Base-by-base conservation (phyloP, 768 basidiomycete species). In the Collybia sordida region DNA sequence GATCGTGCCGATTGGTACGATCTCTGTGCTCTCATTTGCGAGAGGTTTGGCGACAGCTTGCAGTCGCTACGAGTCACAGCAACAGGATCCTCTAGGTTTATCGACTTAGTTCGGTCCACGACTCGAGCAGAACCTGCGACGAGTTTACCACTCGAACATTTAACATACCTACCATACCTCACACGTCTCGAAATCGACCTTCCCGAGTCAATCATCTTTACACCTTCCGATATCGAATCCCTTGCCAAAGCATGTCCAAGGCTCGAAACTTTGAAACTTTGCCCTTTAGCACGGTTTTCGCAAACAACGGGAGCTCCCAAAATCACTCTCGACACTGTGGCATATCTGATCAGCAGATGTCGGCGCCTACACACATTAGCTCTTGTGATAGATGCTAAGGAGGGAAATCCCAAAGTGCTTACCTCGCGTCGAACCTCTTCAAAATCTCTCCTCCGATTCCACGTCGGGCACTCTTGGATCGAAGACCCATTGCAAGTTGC, bases 61-160 rank as follows among this genome's bases (percentile, higher is more conserved):
- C 78, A 81, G 58, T 77, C 79, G 8, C 65, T 90, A 53, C 78
- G 78, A 48, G 75, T 90, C 54, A 69, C 75, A 19, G 85, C 88
- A 5, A 83, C 82, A 0, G 82, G 86, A 15, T 78, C 85, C 19
- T 82, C 82, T n/a, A 81, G 89, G 47, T 95, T 90, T 72, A 78
- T 80, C 3, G 90, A 94, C 54, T 79, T 95, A 40, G 81, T 88
- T 43, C 84, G 90, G 47, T 87, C 90, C 7, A 85, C 88, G 4
- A 75, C 83, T 24, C 76, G 85, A 53, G 81, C 75, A 17, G 87
- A 87, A 53, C 75, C 80, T 19, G 76, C 84, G 11, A 73, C 79
- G 41, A 75, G 74, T 24, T 79, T 91, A 21, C 78, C 85, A 15
- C 74, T 91, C 45, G 79, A 83, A 54, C 68, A 79, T 50, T 64